These are phyloP conservation scores for Hygrophila difformis DNA, from an alignment of 257 asterid species.

Conservation along the genomic window DNA sequence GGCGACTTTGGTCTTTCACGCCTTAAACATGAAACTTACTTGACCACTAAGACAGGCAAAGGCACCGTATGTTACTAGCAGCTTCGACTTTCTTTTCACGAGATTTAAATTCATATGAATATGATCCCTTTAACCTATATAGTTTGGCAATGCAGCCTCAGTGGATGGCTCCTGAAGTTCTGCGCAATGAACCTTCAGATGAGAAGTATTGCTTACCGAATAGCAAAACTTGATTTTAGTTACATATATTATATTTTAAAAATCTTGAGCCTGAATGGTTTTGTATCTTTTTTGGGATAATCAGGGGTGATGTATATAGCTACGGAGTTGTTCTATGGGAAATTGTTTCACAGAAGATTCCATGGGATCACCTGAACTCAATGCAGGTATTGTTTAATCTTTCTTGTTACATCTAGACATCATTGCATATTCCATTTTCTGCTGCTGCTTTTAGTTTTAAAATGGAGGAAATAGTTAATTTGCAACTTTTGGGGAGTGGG, in stretches of 20 bases:
- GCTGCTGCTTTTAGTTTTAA: too few relatives aligned
- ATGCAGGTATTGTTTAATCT: constrained; percentile 59
- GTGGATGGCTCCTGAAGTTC: constrained; percentile 99
- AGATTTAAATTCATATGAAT: neutral
- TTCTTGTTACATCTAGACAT: too few relatives aligned
- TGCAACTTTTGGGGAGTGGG: neutral
- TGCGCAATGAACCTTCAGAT: constrained; percentile 84
- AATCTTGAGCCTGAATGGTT: too few relatives aligned
- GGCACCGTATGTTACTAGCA: constrained; percentile 73
- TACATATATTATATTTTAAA: too few relatives aligned
- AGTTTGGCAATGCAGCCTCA: constrained; percentile 63
- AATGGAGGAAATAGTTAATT: neutral
- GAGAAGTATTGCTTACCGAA: constrained; percentile 75
- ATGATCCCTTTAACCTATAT: constrained; percentile 1
- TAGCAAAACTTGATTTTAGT: too few relatives aligned
- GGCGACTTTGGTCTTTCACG: constrained; percentile 98
- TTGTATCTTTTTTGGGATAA: constrained; percentile 18
- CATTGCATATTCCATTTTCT: neutral
- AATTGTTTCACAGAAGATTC: constrained; percentile 80
- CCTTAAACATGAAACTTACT: constrained; percentile 70
- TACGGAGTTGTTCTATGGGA: constrained; percentile 95
- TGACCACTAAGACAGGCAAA: constrained; percentile 82
- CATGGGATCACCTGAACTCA: constrained; percentile 91
- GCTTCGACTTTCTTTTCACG: neutral
- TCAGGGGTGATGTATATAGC: constrained; percentile 95